Evolutionary conservation across 768 basidiomycete species (phyloP), one percentile per base, ranked within the genome.

Genomic region (Boletus eberwhitei): DNA sequence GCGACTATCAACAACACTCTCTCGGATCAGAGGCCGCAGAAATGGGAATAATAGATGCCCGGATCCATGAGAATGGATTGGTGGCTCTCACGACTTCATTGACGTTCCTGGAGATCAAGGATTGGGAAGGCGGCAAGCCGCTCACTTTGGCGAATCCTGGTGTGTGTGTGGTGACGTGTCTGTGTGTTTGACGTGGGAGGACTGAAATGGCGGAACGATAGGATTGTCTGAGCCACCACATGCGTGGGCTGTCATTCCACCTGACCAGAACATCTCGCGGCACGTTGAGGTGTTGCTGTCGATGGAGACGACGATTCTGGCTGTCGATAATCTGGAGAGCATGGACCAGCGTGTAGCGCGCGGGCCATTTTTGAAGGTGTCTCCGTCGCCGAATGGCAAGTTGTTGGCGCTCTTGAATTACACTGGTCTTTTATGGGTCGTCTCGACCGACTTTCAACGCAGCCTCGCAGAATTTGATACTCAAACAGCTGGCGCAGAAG

Each of bases 311-410:
- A 91, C 93, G 2, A 87, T 98, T 47, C 71, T 89, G 63, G 85
- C 81, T 3, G 85, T 98, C 24, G 97, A 98, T 71, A 94, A 89
- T 51, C 75, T 98, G 43, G 95, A 98, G 66, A 81, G 78, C 38
- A 76, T 90, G 5, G 96, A 99, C 69, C 96, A 97, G 71, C 84
- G 88, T 12, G 75, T 98, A 9, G 85, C 86, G 8, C 82, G 89
- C 32, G 96, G 95, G 0, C 97, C 97, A 3, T 98, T 98, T 70
- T 81, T 80, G 0, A 88, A 88, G 61, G 80, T 98, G 48, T 81
- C 88, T 0, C 88, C 92, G 4, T 98, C 96, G 1, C 96, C 97
- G 1, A 95, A 94, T 62, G 96, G 96, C 36, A 93, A 95, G 63
- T 87, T 93, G 43, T 78, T 98, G 16, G 93, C 93, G 0, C 74